A percentile compares a stretch with the other conserved stretches of the same genome.
These are phyloP conservation scores for Artomyces pyxidatus DNA, from an alignment of 768 basidiomycete species.

Conservation along the genomic window DNA sequence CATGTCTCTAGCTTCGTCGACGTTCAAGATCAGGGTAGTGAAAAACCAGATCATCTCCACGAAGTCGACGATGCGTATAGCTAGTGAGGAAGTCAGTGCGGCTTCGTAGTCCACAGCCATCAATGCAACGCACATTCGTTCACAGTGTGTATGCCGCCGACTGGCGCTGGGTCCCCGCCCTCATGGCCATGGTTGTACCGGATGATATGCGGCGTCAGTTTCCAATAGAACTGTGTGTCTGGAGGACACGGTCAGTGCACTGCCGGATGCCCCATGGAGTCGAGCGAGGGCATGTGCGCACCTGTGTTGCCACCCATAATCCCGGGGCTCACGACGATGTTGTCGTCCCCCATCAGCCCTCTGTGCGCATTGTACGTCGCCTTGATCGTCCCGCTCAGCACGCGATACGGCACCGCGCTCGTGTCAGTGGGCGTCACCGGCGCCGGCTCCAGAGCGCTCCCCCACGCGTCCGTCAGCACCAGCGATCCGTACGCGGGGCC, in stretches of 20 bases:
- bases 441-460: constrained; percentile 29
- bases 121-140: constrained; percentile 48
- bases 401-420: constrained; percentile 27
- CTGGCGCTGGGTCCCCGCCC: constrained; percentile 18
- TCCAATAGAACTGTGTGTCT: constrained; percentile 14
- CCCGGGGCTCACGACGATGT: constrained; percentile 32
- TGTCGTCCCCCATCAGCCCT: constrained; percentile 16
- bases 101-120: neutral
- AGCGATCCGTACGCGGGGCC: constrained; percentile 28
- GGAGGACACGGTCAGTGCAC: neutral
- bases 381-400: constrained; percentile 38
- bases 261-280: neutral
- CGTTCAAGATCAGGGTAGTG: constrained; percentile 55
- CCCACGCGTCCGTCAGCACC: constrained; percentile 29
- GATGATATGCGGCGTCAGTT: constrained; percentile 12
- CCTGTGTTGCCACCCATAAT: constrained; percentile 29
- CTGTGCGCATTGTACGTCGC: constrained; percentile 28
- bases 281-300: constrained; percentile 9
- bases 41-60: constrained; percentile 64
- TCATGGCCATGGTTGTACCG: constrained; percentile 10
- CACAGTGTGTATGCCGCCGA: constrained; percentile 54
- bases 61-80: constrained; percentile 39
- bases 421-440: constrained; percentile 32
- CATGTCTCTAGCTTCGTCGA: constrained; percentile 38
- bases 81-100: constrained; percentile 24